These are phyloP conservation scores for Clavispora phyllophila DNA, from an alignment of 805 yeast genomes.

Conservation along the genomic window DNA sequence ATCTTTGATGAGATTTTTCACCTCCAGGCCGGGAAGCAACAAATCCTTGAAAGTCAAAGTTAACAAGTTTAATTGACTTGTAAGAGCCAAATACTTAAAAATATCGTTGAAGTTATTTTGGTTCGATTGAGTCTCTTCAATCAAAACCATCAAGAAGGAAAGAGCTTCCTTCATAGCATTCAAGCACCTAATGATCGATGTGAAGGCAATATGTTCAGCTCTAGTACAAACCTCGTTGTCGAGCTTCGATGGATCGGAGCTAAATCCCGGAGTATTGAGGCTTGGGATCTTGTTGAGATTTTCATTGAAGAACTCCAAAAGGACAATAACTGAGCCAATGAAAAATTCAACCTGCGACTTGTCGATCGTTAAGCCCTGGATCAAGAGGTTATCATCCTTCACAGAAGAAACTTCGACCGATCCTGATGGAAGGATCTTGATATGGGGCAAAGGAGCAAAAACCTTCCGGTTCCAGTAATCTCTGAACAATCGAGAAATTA, in stretches of 20 bases:
- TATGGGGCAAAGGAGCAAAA: constrained; percentile 45
- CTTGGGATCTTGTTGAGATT: constrained; percentile 61
- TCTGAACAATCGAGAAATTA: constrained; percentile 73
- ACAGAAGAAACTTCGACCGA: constrained; percentile 31
- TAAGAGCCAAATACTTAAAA: constrained; percentile 60
- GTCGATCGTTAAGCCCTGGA: constrained; percentile 40
- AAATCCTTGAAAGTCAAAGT: constrained; percentile 68
- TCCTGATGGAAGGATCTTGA: constrained; percentile 35
- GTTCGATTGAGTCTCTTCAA: constrained; percentile 58
- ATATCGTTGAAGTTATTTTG: constrained; percentile 53
- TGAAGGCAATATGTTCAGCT: constrained; percentile 87
- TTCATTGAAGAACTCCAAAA: constrained; percentile 64
- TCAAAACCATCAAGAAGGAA: constrained; percentile 76
- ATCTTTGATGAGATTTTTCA: constrained; percentile 70
- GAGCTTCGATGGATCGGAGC: constrained; percentile 43
- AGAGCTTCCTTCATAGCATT: constrained; percentile 82
- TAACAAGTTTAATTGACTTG: constrained; percentile 64
- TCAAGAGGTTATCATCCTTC: constrained; percentile 42
- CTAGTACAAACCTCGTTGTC: constrained; percentile 69
- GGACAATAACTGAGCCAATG: constrained; percentile 63
- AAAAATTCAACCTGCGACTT: constrained; percentile 60
- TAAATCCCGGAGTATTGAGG: constrained; percentile 51
- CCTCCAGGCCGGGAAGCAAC: constrained; percentile 63
- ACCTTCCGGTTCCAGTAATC: constrained; percentile 74
- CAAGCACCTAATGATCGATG: constrained; percentile 68